Base-by-base conservation (phyloP, 1,284 basidiomycete genomes). In the Stygiomarasmius scandens region DNA sequence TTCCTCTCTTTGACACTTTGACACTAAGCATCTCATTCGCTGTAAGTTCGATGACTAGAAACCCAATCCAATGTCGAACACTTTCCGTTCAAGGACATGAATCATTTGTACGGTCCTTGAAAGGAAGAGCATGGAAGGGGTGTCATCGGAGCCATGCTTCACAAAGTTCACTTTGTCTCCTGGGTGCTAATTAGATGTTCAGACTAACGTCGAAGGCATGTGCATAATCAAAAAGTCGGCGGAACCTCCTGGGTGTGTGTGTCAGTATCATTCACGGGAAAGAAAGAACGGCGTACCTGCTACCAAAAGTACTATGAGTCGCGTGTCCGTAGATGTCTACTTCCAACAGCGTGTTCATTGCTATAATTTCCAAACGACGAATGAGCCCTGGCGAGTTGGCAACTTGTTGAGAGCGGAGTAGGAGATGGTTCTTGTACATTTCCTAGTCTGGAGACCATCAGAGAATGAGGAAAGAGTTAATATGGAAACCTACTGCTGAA, bases 311-410 rank as follows among this genome's bases (percentile, higher is more conserved):
- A 19, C 77, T 79, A 70, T 83, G n/a, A n/a, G n/a, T 83, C 4
- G 79, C 79, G 59, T 83, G 81, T 1, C 74, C 77, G 63, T 81
- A 79, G 54, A 79, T 77, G 59, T 79, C 78, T 5, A 82, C 77
- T 65, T 82, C 80, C 9, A 82, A 69, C 1, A 80, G 80, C 0
- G 80, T 82, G 64, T 83, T 81, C 79, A 81, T 81, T 1, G 80
- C 79, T 38, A 81, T 81, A 52, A 81, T 69, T 58, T 79, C 80
- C 12, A 82, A 69, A 0, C 80, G 71, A 16, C 80, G 69, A 56
- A 82, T 81, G 54, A 82, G 72, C 61, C 82, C 81, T 1, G 80
- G 79, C 1, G 79, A 76, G 65, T 82, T 83, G 54, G 80, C 80
- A 3, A 81, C 78, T 64, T 82, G 80, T 61, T 83, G 81, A 2